Evolutionary conservation across 768 basidiomycete species (phyloP).

Genomic region (Leccinum arenicola): DNA sequence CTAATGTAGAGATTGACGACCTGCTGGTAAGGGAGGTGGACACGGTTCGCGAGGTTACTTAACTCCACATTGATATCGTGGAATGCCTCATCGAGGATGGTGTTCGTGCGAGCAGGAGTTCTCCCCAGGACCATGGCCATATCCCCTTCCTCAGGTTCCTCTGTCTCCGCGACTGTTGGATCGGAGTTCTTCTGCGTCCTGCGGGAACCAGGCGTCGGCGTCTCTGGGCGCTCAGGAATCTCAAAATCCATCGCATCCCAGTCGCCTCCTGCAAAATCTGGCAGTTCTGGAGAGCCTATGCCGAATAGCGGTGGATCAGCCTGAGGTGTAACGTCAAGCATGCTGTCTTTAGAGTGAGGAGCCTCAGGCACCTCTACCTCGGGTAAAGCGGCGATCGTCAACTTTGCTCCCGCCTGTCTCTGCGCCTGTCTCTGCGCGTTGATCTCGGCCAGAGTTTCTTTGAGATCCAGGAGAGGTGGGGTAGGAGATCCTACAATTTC

Average conservation of each 20-base stretch:
- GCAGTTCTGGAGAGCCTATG: neutral
- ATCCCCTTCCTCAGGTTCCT: neutral
- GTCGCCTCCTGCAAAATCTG: neutral
- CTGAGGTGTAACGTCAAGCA: neutral
- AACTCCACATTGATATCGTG: neutral
- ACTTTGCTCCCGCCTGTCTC: neutral
- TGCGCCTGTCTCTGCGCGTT: neutral
- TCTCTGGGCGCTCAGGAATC: neutral
- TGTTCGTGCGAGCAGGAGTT: neutral
- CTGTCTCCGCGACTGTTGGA: neutral
- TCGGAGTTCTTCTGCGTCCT: neutral
- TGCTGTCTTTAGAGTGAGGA: neutral
- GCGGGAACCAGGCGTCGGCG: neutral
- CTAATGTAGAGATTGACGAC: neutral
- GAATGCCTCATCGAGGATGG: neutral
- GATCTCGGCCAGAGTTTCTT: neutral
- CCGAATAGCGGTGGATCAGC: neutral
- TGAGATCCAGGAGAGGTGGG: neutral
- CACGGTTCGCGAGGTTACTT: neutral
- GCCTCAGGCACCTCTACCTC: neutral
- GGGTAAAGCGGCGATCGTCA: too few relatives aligned
- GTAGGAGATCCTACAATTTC: neutral
- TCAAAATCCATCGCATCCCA: neutral
- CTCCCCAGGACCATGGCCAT: neutral
- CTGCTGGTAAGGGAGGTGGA: neutral